A percentile compares a stretch with the other conserved stretches of the same genome.
These are phyloP conservation scores for Alternaria burnsii DNA, from an alignment of 2,329 filamentous ascomycete species.

Conservation along the genomic window DNA sequence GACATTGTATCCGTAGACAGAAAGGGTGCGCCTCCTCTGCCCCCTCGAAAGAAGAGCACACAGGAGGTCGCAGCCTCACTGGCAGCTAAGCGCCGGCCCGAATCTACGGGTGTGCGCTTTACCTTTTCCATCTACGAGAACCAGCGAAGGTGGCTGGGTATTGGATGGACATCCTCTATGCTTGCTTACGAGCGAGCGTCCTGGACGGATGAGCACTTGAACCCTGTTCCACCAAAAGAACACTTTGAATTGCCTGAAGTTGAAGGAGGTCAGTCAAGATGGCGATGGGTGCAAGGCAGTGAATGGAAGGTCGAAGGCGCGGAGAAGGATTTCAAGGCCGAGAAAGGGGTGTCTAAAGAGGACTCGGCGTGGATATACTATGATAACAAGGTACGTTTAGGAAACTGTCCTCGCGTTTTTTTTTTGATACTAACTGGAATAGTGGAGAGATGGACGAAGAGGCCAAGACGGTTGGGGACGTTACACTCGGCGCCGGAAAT, in stretches of 20 bases:
- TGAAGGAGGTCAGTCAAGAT: slow-evolving; percentile 68
- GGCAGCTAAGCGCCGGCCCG: slow-evolving; percentile 51
- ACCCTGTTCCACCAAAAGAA: slow-evolving; percentile 77
- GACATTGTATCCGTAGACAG: slow-evolving; percentile 44
- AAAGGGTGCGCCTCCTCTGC: slow-evolving; percentile 48
- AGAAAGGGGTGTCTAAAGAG: slow-evolving; percentile 51
- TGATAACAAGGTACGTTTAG: slow-evolving; percentile 80
- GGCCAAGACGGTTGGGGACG: slow-evolving; percentile 91
- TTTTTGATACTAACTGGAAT: slow-evolving; percentile 19
- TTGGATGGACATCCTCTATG: slow-evolving; percentile 92
- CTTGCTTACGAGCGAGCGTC: slow-evolving; percentile 88
- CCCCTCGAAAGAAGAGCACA: slow-evolving; percentile 56
- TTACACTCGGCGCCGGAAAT: slow-evolving; percentile 92
- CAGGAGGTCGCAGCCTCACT: slow-evolving; percentile 58
- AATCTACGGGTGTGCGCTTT: slow-evolving; percentile 84
- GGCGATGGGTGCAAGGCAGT: slow-evolving; percentile 85
- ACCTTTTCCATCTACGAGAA: slow-evolving; percentile 98
- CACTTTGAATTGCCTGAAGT: slow-evolving; percentile 74
- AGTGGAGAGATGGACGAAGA: slow-evolving; percentile 90
- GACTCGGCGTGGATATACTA: slow-evolving; percentile 94
- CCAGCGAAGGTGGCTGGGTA: slow-evolving; percentile 90
- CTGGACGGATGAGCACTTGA: slow-evolving; percentile 97
- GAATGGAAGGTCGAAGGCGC: slow-evolving; percentile 88
- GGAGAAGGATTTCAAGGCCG: slow-evolving; percentile 45
- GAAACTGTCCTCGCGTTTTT: not conserved